Evolutionary conservation across 306 rosid species (phyloP).

Genomic region (Medicago lupulina): DNA sequence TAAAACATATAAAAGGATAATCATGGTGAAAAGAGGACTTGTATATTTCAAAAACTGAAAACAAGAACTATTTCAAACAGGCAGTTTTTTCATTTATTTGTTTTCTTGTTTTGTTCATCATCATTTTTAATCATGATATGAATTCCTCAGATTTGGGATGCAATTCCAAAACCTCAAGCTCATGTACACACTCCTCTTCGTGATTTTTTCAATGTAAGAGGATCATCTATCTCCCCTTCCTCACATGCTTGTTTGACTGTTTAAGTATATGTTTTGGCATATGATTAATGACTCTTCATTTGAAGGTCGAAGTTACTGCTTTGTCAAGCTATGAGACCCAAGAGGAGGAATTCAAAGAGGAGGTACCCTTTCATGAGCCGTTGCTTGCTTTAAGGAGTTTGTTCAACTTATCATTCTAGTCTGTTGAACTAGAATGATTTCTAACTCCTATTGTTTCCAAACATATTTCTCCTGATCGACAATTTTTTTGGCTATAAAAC

Average conservation of each 20-base stretch:
- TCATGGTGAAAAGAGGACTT: too few species aligned
- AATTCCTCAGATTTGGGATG: conserved; percentile 83
- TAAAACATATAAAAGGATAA: too few species aligned
- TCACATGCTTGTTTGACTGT: conserved; percentile 17
- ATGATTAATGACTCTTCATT: conserved; percentile 40
- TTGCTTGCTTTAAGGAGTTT: conserved; percentile 17
- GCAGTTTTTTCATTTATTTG: conserved; percentile 3
- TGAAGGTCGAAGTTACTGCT: conserved; percentile 89
- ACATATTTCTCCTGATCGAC: conserved; percentile 28
- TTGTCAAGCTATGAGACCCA: conserved; percentile 89
- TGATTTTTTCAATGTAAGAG: conserved; percentile 86
- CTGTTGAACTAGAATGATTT: background rate
- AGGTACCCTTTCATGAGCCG: conserved; percentile 61
- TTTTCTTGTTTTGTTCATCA: conserved; percentile 30
- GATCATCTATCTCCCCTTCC: conserved; percentile 31
- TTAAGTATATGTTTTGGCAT: conserved; percentile 13
- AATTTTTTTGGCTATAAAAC: conserved; percentile 4
- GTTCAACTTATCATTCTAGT: background rate
- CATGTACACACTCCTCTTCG: conserved; percentile 73
- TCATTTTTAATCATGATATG: conserved; percentile 37
- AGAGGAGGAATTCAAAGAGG: conserved; percentile 85
- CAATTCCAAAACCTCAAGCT: conserved; percentile 77
- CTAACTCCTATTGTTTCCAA: conserved; percentile 26
- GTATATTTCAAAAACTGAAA: too few species aligned
- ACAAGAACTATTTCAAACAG: too few species aligned